Evolutionary conservation across 495 filamentous ascomycete species (phyloP).

Genomic region (Pseudoneurospora amorphoporcata): DNA sequence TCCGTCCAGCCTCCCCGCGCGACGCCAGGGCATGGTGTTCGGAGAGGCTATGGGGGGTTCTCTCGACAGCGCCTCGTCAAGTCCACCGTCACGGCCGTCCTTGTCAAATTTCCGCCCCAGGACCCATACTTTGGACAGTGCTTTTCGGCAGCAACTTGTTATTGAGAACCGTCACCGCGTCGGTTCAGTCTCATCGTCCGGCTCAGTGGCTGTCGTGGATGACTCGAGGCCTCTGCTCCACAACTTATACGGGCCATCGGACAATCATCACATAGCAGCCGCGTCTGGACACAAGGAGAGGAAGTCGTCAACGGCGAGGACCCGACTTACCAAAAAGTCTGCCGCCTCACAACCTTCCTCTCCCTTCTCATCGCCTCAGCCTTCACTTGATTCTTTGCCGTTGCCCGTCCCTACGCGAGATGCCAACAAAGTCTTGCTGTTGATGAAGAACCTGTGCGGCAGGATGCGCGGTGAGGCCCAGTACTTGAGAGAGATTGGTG

Average conservation of each 20-base stretch:
- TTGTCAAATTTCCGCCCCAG: conserved; percentile 30
- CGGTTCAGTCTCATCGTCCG: conserved; percentile 44
- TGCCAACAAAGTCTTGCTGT: conserved; percentile 50
- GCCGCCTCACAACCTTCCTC: conserved; percentile 38
- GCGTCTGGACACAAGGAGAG: conserved; percentile 31
- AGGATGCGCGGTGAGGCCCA: conserved; percentile 61
- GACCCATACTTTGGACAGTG: conserved; percentile 43
- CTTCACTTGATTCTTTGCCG: conserved; percentile 43
- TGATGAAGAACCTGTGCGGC: conserved; percentile 61
- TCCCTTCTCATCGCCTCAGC: conserved; percentile 33
- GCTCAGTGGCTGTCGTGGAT: conserved; percentile 29
- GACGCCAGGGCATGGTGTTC: conserved; percentile 44
- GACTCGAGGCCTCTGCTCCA: conserved; percentile 26
- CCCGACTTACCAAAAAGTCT: conserved; percentile 37
- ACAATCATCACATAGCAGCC: conserved; percentile 15
- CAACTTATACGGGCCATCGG: conserved; percentile 29
- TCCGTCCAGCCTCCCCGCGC: conserved; percentile 9
- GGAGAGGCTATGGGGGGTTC: conserved; percentile 35
- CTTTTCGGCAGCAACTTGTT: conserved; percentile 33
- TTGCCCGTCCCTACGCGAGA: conserved; percentile 49
- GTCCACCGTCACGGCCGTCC: conserved; percentile 23
- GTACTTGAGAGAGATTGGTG: conserved; percentile 45
- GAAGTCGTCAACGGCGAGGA: conserved; percentile 23
- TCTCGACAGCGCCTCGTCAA: conserved; percentile 29
- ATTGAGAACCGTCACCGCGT: conserved; percentile 38